Percentiles rank a stretch among this genome's conserved stretches.
Evolutionary conservation across 202 grass and related monocot genomes (phyloP).

Genomic region (Brachypodium distachyon): DNA sequence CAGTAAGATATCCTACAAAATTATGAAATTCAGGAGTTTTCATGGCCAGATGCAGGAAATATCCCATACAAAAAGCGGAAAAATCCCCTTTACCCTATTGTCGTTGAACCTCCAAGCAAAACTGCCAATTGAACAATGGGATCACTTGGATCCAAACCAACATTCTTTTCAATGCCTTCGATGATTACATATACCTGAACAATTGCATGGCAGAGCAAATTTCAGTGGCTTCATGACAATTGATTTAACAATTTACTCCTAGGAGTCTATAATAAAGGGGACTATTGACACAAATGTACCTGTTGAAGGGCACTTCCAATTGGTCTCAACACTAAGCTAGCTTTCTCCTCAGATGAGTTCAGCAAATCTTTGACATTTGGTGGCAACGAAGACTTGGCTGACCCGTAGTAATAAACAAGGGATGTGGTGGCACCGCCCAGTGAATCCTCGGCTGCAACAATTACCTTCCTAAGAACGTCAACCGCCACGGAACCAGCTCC

Average conservation of each 20-base stretch:
- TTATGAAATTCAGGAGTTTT: background rate
- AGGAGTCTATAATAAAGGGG: background rate
- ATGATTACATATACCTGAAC: slow-evolving; percentile 52
- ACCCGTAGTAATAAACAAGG: slow-evolving; percentile 64
- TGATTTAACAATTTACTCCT: background rate
- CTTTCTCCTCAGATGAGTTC: slow-evolving; percentile 81
- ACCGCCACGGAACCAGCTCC: slow-evolving; percentile 40
- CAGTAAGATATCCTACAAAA: slow-evolving; percentile 65
- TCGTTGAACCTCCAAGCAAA: slow-evolving; percentile 64
- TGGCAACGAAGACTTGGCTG: slow-evolving; percentile 66
- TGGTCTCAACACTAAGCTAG: slow-evolving; percentile 41
- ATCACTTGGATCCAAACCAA: slow-evolving; percentile 88
- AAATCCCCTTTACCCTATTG: slow-evolving; percentile 47
- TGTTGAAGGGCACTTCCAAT: slow-evolving; percentile 70
- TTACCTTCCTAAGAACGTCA: slow-evolving; percentile 54
- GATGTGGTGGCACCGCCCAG: slow-evolving; percentile 46
- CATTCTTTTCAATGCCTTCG: slow-evolving; percentile 79
- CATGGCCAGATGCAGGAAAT: background rate
- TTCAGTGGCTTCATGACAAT: background rate
- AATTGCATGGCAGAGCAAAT: background rate
- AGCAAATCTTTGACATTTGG: slow-evolving; percentile 60
- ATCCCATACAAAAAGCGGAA: background rate
- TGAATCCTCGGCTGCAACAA: slow-evolving; percentile 57
- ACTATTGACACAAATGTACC: slow-evolving; percentile 29
- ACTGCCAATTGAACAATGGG: slow-evolving; percentile 64